Base-by-base conservation (phyloP, 2,329 filamentous ascomycete species). In the Arthrobotrys iridis region DNA sequence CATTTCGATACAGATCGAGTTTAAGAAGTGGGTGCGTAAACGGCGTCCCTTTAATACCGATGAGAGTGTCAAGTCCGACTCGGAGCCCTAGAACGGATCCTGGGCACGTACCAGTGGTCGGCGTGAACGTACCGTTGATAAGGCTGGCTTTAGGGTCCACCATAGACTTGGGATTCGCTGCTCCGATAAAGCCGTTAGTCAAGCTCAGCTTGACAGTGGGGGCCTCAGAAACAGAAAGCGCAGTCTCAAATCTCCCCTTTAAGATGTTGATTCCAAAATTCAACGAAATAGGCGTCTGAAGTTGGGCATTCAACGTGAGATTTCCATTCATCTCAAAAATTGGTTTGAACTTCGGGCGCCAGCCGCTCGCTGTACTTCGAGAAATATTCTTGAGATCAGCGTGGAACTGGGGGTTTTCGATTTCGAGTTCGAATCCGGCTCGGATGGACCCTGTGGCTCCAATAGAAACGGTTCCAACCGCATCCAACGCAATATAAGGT, bases 201-300 rank as follows among this genome's bases (percentile, higher is more conserved):
- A 67, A 33, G 24, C 63, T 68, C 6, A 70, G 50, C 18, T 45
- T 63, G 4, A 76, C 57, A 2, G 71, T 67, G 8, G 71, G 71
- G 4, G 57, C 58, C 20, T 76, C 71, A 10, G 71, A 68, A 7
- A 76, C 26, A 30, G 63, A 15, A 10, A 76, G 11, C 0, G 71
- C 57, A 0, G 41, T 50, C 33, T 76, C 57, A 10, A 68, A 68
- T 28, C 26, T 52, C 10, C 71, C 71, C 15, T 76, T 76, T 33
- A 76, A 18, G 2, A 76, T 67, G 37, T 70, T 64, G 11, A 76
- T 76, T n/a, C 71, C 71, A n/a, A 76, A 76, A 24, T 76, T 76
- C 1, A 76, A 30, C n/a, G 63, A 68, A 7, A 76, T 48, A 3
- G 71, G 71, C 2, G 65, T 68, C 59, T 52, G 48, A 1, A 76